Evolutionary conservation across 495 filamentous ascomycete genomes (phyloP), one percentile per base, ranked within the genome.

Genomic region (Penicillium daleae): DNA sequence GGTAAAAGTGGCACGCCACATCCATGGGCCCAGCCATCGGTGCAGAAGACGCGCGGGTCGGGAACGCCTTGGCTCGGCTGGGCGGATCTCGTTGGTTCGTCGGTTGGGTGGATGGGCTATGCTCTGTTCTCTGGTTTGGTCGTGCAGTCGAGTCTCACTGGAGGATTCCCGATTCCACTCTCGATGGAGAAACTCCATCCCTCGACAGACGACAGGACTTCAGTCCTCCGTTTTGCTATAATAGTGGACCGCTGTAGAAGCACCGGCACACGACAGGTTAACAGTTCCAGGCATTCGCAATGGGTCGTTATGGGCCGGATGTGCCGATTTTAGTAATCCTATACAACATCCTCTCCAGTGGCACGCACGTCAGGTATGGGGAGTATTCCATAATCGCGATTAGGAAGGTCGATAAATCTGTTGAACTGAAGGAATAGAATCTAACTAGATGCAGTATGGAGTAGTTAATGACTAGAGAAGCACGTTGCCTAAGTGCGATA

Each of bases 251-350:
- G n/a, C 50, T 54, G 51, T 19, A 54, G n/a, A 54, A 54, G 17
- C 24, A 58, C 21, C 48, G 56, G 60, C 65, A 67, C 61, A 60
- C 65, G 65, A 63, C 57, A 64, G 57, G 46, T 58, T 53, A 63
- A 66, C 64, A 61, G 60, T 26, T 59, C 24, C 21, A 27, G 44
- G 31, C 13, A 32, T 9, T 31, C 17, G 12, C 50, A 29, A 53
- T 53, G 50, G 50, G 26, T 57, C 44, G 13, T 27, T 24, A 52
- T 56, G 46, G 62, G 40, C 62, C 50, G 32, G 62, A 35, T 57
- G 29, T 56, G 62, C 26, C 57, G 51, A 57, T 60, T 57, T 64
- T 64, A 64, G 33, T 64, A 64, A 64, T 64, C 12, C 22, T 32
- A 29, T 6, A 17, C 17, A 7, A 31, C 4, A 31, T 31, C 29